Evolutionary conservation across 352 stramenopile species (phyloP), one percentile per base, ranked within the genome.

Genomic region (Globisporangium carolinianum): DNA sequence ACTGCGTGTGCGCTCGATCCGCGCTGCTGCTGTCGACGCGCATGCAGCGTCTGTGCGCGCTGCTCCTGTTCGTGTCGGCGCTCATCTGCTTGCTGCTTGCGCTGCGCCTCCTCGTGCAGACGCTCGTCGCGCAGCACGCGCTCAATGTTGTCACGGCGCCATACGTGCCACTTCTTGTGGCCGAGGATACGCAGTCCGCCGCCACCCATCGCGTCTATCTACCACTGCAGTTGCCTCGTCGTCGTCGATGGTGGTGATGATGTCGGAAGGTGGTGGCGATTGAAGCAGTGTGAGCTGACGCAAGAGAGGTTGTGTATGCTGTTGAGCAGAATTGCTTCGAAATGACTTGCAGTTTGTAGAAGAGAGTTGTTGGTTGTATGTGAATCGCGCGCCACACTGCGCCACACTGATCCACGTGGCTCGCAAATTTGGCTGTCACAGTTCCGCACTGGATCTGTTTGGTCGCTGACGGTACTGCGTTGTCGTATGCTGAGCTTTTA

Each of bases 111-210:
- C 36, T 61, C 67, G 36, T 81, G 62, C 54, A 58, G 56, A 0
- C 66, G 62, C 67, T 93, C 83, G 58, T 94, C 82, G 9, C 76
- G 70, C 35, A 73, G 53, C 60, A 92, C 82, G 48, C 81, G 82
- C 64, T 91, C 82, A 51, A 91, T 86, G 68, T 91, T 91, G 51
- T 92, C 82, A 15, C 82, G 75, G 8, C 79, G 79, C 84, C 84
- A 94, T 35, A 94, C 84, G 61, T 94, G 82, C 84, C 84, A 94
- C 54, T 79, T 87, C 73, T 94, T 94, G 56, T 89, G 79, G 6
- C 72, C 72, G 7, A 89, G 65, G 53, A 89, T 81, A 24, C 74
- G 79, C 35, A 89, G 58, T n/a, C 78, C 78, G 43, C 78, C 78
- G 35, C 78, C 78, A 61, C 78, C 78, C 78, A 88, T 88, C 10